phyloP scores from a whole-genome alignment of 1,284 basidiomycete genomes.

The Sanghuangporus sanghuang region DNA sequence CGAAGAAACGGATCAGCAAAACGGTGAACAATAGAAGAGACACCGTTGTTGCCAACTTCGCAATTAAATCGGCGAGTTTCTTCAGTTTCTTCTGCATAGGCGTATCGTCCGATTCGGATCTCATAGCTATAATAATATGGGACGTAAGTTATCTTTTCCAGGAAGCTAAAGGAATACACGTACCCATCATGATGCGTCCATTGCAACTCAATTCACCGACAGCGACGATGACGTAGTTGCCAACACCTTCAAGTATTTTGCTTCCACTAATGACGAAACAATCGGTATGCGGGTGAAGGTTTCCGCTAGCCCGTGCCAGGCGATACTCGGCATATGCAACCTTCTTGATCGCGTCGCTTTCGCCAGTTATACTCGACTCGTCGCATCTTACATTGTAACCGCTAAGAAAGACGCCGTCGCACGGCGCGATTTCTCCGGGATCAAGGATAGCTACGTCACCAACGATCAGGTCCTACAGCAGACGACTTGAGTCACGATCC shows the following conservation, averaged over 20 bases:
- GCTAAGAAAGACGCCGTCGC: slow-evolving; percentile 89
- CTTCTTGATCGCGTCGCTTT: slow-evolving; percentile 94
- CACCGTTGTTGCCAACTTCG: slow-evolving; percentile 82
- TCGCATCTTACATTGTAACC: slow-evolving; percentile 98
- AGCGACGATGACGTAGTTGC: slow-evolving; percentile 80
- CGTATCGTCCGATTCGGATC: slow-evolving; percentile 78
- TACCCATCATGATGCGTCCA: slow-evolving; percentile 87
- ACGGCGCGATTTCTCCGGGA: slow-evolving; percentile 93
- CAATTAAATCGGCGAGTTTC: slow-evolving; percentile 87
- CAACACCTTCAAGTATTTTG: slow-evolving; percentile 93
- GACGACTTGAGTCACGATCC: neutral
- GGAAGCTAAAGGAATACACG: slow-evolving; percentile 24
- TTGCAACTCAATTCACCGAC: slow-evolving; percentile 58
- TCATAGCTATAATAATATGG: slow-evolving; percentile 49
- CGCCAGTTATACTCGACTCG: slow-evolving; percentile 94
- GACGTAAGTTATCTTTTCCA: slow-evolving; percentile 7
- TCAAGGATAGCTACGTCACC: slow-evolving; percentile 91
- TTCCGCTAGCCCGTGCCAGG: slow-evolving; percentile 23
- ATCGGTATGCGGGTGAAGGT: slow-evolving; percentile 57
- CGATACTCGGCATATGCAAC: slow-evolving; percentile 71
- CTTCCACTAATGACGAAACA: slow-evolving; percentile 91
- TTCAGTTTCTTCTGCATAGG: slow-evolving; percentile 71
- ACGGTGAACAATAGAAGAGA: slow-evolving; percentile 82
- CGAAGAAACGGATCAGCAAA: slow-evolving; percentile 93
- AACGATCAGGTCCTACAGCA: slow-evolving; percentile 75